Conservation (phyloP, 2,329 filamentous ascomycete genomes). For the Sporothrix pallida region DNA sequence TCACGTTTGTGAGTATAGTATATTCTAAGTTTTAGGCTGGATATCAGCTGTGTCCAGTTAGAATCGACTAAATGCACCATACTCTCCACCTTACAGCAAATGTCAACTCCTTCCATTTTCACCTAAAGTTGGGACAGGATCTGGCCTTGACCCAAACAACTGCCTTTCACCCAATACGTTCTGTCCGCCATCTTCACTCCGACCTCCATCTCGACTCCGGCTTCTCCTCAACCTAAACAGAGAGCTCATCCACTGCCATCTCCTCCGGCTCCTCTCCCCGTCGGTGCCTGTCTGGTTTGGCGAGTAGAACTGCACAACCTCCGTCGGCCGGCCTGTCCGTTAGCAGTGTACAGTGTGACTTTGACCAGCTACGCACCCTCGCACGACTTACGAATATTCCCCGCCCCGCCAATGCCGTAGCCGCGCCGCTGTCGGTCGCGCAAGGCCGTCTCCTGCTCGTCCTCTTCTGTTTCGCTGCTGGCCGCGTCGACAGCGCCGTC, state of each 20-base stretch:
- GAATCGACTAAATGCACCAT: too few relatives aligned
- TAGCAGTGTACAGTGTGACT: not conserved
- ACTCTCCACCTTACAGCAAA: too few relatives aligned
- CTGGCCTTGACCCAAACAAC: too few relatives aligned
- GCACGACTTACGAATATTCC: constrained; percentile 48
- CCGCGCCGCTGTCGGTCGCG: constrained; percentile 46
- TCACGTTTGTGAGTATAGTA: too few relatives aligned
- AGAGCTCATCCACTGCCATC: constrained; percentile 34
- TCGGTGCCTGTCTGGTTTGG: constrained; percentile 10
- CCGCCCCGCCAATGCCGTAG: constrained; percentile 50
- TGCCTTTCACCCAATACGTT: too few relatives aligned
- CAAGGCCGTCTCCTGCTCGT: constrained; percentile 41
- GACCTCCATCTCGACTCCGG: too few relatives aligned
- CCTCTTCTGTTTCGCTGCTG: constrained; percentile 39
- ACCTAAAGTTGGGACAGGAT: too few relatives aligned
- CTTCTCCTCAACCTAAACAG: constrained; percentile 11
- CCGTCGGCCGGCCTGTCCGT: constrained; percentile 41
- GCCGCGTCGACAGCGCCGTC: constrained; percentile 5
- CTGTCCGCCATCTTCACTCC: too few relatives aligned
- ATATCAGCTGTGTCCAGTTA: too few relatives aligned
- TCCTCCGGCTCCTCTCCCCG: not conserved
- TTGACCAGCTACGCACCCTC: too few relatives aligned
- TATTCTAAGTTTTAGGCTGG: too few relatives aligned
- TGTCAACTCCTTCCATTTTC: too few relatives aligned
- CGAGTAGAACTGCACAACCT: constrained; percentile 41